Evolutionary conservation across 179 eudicot species (phyloP).

Genomic region (Actinidia chinensis): DNA sequence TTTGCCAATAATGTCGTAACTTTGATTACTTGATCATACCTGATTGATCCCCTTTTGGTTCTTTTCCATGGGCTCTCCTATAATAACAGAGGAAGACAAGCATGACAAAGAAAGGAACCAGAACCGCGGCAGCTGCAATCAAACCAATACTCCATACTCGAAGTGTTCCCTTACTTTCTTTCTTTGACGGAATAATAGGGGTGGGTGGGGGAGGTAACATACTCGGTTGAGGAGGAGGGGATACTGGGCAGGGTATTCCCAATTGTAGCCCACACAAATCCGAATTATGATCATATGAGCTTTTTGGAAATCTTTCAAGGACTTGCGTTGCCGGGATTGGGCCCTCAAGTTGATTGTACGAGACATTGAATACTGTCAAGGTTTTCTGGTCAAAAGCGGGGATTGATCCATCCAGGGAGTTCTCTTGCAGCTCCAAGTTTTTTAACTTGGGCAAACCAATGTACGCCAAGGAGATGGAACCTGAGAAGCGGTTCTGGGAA

Average conservation of each 20-base stretch:
- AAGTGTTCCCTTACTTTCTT: conserved; percentile 7
- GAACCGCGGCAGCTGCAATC: conserved; percentile 35
- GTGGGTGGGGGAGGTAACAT: background rate
- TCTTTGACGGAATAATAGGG: conserved; percentile 1
- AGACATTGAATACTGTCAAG: conserved; percentile 41
- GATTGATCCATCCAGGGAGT: conserved; percentile 33
- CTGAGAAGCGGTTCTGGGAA: conserved; percentile 40
- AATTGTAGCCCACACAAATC: conserved; percentile 38
- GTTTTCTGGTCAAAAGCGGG: conserved; percentile 46
- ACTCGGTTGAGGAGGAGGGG: conserved; percentile 6
- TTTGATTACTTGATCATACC: background rate
- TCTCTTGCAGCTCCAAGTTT: conserved; percentile 36
- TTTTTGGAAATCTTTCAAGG: conserved; percentile 30
- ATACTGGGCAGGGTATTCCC: conserved; percentile 27
- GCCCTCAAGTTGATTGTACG: conserved; percentile 39
- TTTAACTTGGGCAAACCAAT: conserved; percentile 27
- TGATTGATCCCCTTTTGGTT: conserved; percentile 9
- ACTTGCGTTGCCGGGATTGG: conserved; percentile 36
- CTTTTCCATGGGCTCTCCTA: conserved; percentile 19
- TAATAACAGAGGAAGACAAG: conserved; percentile 22
- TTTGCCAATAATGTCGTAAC: too few species aligned
- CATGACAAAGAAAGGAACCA: conserved; percentile 21
- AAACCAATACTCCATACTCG: conserved; percentile 31
- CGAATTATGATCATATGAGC: conserved; percentile 40
- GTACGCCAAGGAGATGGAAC: conserved; percentile 36